Evolutionary conservation across 179 eudicot species (phyloP).

Genomic region (Vitellaria paradoxa): DNA sequence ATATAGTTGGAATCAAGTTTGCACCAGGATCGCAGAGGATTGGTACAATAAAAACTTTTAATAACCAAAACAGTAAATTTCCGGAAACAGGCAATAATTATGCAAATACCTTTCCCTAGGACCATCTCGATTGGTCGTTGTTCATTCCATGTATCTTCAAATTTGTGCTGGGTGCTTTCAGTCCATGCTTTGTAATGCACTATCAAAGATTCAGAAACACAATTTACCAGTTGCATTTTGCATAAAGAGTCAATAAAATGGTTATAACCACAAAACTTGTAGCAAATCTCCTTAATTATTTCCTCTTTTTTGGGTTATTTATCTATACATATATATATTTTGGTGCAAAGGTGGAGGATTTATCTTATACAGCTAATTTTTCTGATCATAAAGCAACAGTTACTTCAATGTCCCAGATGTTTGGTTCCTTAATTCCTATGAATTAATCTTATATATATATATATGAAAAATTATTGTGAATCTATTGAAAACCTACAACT

Average conservation of each 20-base stretch:
- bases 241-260: not conserved
- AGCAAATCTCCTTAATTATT: not conserved
- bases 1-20: not conserved
- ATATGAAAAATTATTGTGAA: not conserved
- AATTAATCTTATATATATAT: not conserved
- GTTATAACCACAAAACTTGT: not conserved
- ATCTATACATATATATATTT: too few species aligned
- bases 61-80: not conserved
- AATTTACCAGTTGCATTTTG: not conserved
- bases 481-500: not conserved
- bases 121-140: slow-evolving; percentile 79
- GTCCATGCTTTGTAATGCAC: slow-evolving; percentile 99
- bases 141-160: slow-evolving; percentile 98
- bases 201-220: slow-evolving; percentile 24
- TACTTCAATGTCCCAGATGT: not conserved
- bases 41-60: not conserved
- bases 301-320: not conserved
- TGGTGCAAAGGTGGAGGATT: too few species aligned
- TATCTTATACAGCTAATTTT: too few species aligned
- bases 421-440: not conserved
- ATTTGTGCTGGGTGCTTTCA: slow-evolving; percentile 87
- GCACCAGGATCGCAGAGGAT: not conserved
- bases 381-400: too few species aligned
- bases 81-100: slow-evolving; percentile 1
- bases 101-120: slow-evolving; percentile 76